Percentiles rank a stretch among this genome's conserved stretches.
Conservation (phyloP, 768 basidiomycete species). For the Fomitopsis pulvina region DNA sequence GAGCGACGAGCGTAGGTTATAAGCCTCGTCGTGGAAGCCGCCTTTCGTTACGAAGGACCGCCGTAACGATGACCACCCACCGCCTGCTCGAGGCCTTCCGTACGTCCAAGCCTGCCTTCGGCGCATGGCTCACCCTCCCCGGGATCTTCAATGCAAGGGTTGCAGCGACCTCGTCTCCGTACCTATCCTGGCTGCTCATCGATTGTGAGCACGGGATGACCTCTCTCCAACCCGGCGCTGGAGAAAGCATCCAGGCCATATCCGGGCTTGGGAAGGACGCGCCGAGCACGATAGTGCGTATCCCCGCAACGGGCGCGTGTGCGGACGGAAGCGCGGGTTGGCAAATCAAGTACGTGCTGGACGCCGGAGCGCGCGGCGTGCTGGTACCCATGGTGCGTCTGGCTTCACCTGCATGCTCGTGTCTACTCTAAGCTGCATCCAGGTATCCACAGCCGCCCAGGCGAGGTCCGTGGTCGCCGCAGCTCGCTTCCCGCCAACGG, state of each 20-base stretch:
- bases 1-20: too few species aligned
- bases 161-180: slow-evolving; percentile 42
- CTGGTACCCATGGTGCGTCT: slow-evolving; percentile 58
- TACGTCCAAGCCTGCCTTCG: slow-evolving; percentile 54
- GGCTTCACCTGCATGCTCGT: background rate
- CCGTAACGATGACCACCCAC: slow-evolving; percentile 44
- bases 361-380: slow-evolving; percentile 59
- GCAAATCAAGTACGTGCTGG: slow-evolving; percentile 69
- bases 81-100: slow-evolving; percentile 47
- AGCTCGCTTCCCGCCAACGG: slow-evolving; percentile 54
- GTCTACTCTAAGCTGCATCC: background rate
- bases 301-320: slow-evolving; percentile 56
- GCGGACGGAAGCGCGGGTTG: slow-evolving; percentile 43
- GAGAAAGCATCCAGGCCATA: slow-evolving; percentile 51
- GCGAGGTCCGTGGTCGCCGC: slow-evolving; percentile 52
- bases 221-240: slow-evolving; percentile 46
- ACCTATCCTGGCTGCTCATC: slow-evolving; percentile 57
- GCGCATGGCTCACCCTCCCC: slow-evolving; percentile 59
- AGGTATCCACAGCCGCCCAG: slow-evolving; percentile 54
- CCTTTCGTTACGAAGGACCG: too few species aligned
- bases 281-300: slow-evolving; percentile 51
- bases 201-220: slow-evolving; percentile 67
- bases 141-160: slow-evolving; percentile 53
- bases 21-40: too few species aligned
- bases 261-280: slow-evolving; percentile 35